Base-by-base conservation (phyloP, 2,329 filamentous ascomycete genomes). In the Fusarium proliferatum region DNA sequence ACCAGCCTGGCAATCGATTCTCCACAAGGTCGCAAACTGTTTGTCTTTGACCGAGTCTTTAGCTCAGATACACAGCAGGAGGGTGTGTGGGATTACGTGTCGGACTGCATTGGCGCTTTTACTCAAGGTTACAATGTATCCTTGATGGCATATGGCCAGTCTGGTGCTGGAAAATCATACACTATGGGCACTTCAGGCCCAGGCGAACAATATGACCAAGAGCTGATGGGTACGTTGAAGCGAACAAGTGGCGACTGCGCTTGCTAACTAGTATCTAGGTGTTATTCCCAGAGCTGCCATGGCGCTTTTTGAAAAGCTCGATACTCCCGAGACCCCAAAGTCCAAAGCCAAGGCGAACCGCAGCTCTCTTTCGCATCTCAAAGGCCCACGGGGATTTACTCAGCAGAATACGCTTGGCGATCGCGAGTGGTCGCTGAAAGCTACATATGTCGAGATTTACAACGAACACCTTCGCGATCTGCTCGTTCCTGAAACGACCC, bases 111-210 rank as follows among this genome's bases (percentile, higher is more conserved):
- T 76, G 90, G 88, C 77, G 94, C 95, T 5, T 99, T 99, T 77
- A 86, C 96, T 3, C 94, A 98, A 80, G 96, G 96, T 61, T 99
- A 98, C 88, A 99, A 99, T 89, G 96, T 99, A 66, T 99, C 96
- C 7, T 90, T 99, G 56, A 86, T 99, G 77, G 96, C 96, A 53
- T 99, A 99, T 79, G 96, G 96, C 75, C 96, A 99, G 85, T 99
- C 96, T 34, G 96, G 96, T 64, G 95, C 96, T 16, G 96, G 96
- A 77, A 99, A 99, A 85, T 98, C 96, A 6, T 98, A 97, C 81
- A 99, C 96, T 1, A 99, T 99, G 96, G 96, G 96, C 64, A 99
- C 96, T 0, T 95, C 96, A 2, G 95, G 95, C 9, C 94, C 95
- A 4, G 83, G 83, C 28, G 95, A 98, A 78, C 93, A 97, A 79